These are phyloP conservation scores for Kuraishia ogatae DNA, from an alignment of 805 yeast species.

Conservation along the genomic window DNA sequence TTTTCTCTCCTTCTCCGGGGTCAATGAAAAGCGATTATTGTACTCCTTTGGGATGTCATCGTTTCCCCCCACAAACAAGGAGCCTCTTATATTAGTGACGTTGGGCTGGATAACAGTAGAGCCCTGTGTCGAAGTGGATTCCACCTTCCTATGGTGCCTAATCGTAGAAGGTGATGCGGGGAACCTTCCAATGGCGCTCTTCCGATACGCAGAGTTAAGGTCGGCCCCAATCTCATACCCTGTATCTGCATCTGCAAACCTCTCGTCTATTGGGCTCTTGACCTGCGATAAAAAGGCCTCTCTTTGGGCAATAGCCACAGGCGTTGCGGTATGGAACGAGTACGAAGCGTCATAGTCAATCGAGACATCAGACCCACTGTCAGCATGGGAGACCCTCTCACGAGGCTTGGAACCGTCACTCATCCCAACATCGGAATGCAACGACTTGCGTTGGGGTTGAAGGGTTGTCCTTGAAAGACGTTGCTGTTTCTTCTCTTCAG, in stretches of 20 bases:
- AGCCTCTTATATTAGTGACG: constrained; percentile 15
- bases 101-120: constrained; percentile 13
- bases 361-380: constrained; percentile 18
- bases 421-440: constrained; percentile 3
- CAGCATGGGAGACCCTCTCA: constrained; percentile 9
- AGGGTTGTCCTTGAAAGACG: background rate
- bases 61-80: constrained; percentile 17
- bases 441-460: background rate
- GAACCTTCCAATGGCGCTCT: background rate
- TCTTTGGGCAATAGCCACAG: constrained; percentile 14
- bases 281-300: background rate
- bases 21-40: constrained; percentile 8
- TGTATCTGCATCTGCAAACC: constrained; percentile 22
- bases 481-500: background rate
- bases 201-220: constrained; percentile 6
- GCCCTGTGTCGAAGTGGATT: constrained; percentile 12
- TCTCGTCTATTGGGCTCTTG: constrained; percentile 4
- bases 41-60: constrained; percentile 18
- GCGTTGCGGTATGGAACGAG: constrained; percentile 23
- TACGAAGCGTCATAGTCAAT: constrained; percentile 18
- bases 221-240: constrained; percentile 3
- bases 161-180: constrained; percentile 6
- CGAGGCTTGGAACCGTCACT: constrained; percentile 10
- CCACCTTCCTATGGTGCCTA: constrained; percentile 20
- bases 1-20: background rate